Evolutionary conservation across 208 protist species (phyloP), one percentile per base, ranked within the genome.

Genomic region (Acanthamoeba rhysodes): DNA sequence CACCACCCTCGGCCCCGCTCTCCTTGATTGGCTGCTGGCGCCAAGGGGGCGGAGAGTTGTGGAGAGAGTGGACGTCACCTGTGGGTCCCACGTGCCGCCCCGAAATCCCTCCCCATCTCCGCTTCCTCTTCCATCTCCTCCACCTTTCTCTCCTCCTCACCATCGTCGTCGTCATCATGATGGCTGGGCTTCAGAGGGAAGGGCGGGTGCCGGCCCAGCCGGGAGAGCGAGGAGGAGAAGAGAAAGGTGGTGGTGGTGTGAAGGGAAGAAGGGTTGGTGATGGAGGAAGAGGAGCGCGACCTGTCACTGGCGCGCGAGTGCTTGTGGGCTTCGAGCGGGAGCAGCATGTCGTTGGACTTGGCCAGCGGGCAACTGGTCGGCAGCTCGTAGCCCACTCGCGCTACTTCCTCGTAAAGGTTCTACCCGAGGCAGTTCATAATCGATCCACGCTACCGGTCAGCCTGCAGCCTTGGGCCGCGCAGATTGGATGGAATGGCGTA

Each of bases 281-380:
- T 14, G 55, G 55, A 22, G 55, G 74, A 82, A 27, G 74, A 50
- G n/a, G 41, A 82, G 29, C 74, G 29, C 74, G 29, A 82, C 74
- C 78, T 85, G 78, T 85, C 78, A 6, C 24, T 62, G 27, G 78
- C 6, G 22, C 78, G 78, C 16, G 48, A 62, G 12, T 62, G 37
- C 78, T 85, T 85, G 48, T 85, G 78, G 12, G 34, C 8, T 22
- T 85, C 78, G 45, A 85, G 78, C 78, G 78, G 78, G 20, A 85
- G 78, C 45, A 85, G 78, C 78, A 85, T 85, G 78, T 85, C 78
- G 78, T 85, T 85, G 45, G 78, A 24, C n/a, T 59, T 20, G 20
- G 78, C 78, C 45, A 85, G 48, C 48, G 78, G 78, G 24, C 78
- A 85, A 32, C 9, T 59, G 12, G 78, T 0, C 12, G 78, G 78